Evolutionary conservation across 202 grass and related monocot genomes (phyloP).

Genomic region (Eragrostis tef): DNA sequence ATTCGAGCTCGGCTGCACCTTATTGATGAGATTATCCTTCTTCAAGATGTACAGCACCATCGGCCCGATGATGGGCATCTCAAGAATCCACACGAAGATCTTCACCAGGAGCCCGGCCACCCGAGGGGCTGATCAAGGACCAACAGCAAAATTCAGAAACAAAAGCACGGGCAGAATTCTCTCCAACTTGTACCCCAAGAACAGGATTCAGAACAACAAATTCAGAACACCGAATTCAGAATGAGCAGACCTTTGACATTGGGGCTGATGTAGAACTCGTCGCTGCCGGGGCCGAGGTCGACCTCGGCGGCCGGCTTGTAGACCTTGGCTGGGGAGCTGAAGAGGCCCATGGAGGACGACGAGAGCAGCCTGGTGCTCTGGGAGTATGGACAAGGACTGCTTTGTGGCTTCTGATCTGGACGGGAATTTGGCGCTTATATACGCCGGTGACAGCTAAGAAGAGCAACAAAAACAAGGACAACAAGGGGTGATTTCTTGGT

Average conservation of each 20-base stretch:
- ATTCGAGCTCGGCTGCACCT: slow-evolving; percentile 47
- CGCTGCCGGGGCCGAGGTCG: slow-evolving; percentile 80
- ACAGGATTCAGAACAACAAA: not conserved
- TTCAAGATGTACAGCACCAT: slow-evolving; percentile 73
- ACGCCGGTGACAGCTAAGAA: slow-evolving; percentile 9
- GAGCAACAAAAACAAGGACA: slow-evolving; percentile 16
- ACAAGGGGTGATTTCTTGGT: slow-evolving; percentile 36
- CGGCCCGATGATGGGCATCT: slow-evolving; percentile 66
- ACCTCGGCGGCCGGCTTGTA: slow-evolving; percentile 84
- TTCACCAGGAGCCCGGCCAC: slow-evolving; percentile 91
- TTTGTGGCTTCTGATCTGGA: slow-evolving; percentile 10
- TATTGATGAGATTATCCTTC: slow-evolving; percentile 95
- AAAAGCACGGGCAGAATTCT: not conserved
- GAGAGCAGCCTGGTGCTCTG: not conserved
- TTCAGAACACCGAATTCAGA: not conserved
- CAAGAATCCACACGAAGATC: slow-evolving; percentile 95
- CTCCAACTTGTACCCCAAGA: not conserved
- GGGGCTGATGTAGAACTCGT: slow-evolving; percentile 85
- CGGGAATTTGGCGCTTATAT: slow-evolving; percentile 48
- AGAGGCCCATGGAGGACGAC: slow-evolving; percentile 65
- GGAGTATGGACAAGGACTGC: not conserved
- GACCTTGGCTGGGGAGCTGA: slow-evolving; percentile 71
- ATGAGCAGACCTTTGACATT: slow-evolving; percentile 82
- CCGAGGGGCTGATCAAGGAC: slow-evolving; percentile 64
- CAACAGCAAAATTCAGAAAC: not conserved